Conservation (phyloP, 2,329 filamentous ascomycete species). For the Colletotrichum sansevieriae region DNA sequence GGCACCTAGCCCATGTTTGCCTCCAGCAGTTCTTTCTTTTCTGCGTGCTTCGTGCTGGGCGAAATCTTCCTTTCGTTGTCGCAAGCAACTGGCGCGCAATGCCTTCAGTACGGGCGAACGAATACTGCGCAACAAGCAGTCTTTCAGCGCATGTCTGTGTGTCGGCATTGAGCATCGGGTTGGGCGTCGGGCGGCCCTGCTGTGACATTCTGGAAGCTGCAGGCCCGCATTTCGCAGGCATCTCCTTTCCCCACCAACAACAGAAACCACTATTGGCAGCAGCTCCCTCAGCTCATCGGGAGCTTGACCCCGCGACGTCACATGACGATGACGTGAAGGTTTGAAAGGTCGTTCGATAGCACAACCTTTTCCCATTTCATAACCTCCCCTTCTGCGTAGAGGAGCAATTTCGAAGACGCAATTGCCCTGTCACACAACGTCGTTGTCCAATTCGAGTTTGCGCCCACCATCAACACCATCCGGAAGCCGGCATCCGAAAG, state of each 20-base stretch:
- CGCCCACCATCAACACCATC: slow-evolving; percentile 1
- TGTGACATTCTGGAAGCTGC: no score
- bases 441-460: not conserved
- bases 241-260: not conserved
- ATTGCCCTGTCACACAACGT: not conserved
- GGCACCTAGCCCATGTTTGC: no score
- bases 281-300: slow-evolving; percentile 8
- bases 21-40: no score
- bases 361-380: not conserved
- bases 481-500: slow-evolving; percentile 25
- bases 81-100: no score
- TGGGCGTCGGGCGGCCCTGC: no score
- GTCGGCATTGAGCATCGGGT: no score
- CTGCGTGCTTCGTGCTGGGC: no score
- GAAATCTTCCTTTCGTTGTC: no score
- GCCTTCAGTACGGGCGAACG: no score
- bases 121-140: no score
- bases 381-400: not conserved
- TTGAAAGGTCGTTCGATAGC: slow-evolving; percentile 4
- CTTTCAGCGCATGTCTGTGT: no score
- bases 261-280: not conserved
- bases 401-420: not conserved
- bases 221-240: no score
- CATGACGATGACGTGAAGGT: slow-evolving; percentile 40
- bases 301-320: slow-evolving; percentile 39